Evolutionary conservation across 495 filamentous ascomycete genomes (phyloP), one percentile per base, ranked within the genome.

Genomic region (Apodospora peruviana): DNA sequence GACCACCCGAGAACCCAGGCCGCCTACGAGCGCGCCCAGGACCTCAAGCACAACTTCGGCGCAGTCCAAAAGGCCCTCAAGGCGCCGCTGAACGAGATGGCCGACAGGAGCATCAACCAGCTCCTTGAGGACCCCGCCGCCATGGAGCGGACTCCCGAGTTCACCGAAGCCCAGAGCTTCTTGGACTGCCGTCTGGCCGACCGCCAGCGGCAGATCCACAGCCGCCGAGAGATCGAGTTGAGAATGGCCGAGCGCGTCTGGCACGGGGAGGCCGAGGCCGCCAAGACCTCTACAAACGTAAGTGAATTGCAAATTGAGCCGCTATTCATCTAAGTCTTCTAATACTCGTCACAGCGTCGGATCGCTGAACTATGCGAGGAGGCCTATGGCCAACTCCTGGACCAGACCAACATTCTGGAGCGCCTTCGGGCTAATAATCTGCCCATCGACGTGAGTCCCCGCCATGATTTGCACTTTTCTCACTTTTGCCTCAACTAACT

Each of bases 1-100:
- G 55, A 64, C n/a, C 63, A 65, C 23, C 46, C 55, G 29, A 56
- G 53, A 23, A 59, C 61, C 38, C 73, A 76, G 50, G 73, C 72
- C 24, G 65, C 70, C 36, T 68, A 73, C 39, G 73, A 76, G 47
- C 72, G 73, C 45, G 59, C 60, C 43, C 57, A 65, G 39, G 66
- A 72, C 32, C 59, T 74, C 14, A 67, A 66, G 61, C 60, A 66
- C 7, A 57, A 67, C 19, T 75, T 57, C 47, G 48, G 56, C 0
- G 48, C 67, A 43, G 61, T 72, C n/a, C 56, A 62, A 41, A 55
- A 59, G 43, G 51, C 58, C 27, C 41, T 73, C 41, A 74, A 70
- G 52, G 70, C 70, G 22, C 65, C 57, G 19, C 58, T 70, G 10
- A 64, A 70, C 5, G 69, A 74, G 36, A 57, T 76, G 3, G 72